Evolutionary conservation across 768 basidiomycete species (phyloP), one percentile per base, ranked within the genome.

Genomic region (Psilocybe sp.): DNA sequence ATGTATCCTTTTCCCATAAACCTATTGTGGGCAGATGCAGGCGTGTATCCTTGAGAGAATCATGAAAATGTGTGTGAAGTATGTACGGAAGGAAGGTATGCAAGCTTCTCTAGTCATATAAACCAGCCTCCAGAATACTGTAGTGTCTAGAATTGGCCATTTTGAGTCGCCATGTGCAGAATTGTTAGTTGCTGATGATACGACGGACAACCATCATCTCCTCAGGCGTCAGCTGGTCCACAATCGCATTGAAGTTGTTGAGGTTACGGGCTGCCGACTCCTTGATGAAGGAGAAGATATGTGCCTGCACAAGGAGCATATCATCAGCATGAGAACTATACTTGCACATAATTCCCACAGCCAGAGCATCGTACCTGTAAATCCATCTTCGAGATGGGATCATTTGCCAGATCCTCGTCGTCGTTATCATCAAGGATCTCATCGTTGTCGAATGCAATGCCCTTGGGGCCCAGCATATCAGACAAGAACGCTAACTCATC

Each of bases 391-490:
- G 87, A 90, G 48, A 97, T 75, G 4, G 90, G 85, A 66, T 98
- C 96, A 47, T 79, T 82, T 70, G 81, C 82, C 42, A 98, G 75
- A 63, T 98, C 95, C 54, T 94, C 92, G 62, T 98, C 95, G 55
- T 85, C 87, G 38, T 76, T 81, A 39, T 81, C 82, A 13, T 87
- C 80, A 43, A 85, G 68, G n/a, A 85, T 74, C 39, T 87, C 85
- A 58, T 92, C 89, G 54, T 85, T 87, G 59, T 90, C 89, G 58
- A 87, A 81, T 19, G 84, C 79, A 60, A 81, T 75, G 7, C 84
- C 88, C 43, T 80, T 83, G 1, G 84, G 82, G 10, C 87, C 85
- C 43, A 93, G 77, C 75, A 92, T 77, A 42, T 93, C 89, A 5
- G 92, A 92, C 34, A 97, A 70, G 73, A 84, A 91, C 18, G 84